phyloP scores from a whole-genome alignment of 169 alveolate species.

The Besnoitia besnoiti region DNA sequence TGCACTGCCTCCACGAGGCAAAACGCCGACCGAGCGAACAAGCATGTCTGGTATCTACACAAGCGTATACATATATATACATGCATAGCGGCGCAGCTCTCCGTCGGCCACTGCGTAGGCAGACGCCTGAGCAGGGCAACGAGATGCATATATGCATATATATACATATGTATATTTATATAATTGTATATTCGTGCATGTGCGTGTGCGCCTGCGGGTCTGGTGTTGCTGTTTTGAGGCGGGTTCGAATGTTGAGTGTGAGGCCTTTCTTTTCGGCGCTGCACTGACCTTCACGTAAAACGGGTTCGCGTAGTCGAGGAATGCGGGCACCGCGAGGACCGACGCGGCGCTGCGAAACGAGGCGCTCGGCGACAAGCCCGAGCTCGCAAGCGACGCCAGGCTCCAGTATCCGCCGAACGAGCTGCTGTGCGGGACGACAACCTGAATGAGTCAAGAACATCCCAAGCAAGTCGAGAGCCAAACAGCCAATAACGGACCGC shows the following conservation, averaged over 20 bases:
- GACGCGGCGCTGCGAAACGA: neutral
- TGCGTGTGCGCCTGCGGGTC: neutral
- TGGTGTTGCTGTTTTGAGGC: neutral
- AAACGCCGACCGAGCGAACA: too few relatives aligned
- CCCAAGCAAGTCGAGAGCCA: too few relatives aligned
- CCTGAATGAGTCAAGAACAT: constrained; percentile 56
- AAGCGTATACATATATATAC: neutral
- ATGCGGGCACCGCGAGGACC: neutral
- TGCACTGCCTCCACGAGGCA: too few relatives aligned
- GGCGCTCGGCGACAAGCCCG: neutral
- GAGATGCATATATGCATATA: constrained; percentile 31
- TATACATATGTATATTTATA: too few relatives aligned
- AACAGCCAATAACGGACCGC: too few relatives aligned
- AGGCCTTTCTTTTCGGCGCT: neutral
- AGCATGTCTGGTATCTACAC: too few relatives aligned
- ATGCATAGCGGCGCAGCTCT: constrained; percentile 11
- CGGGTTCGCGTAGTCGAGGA: constrained; percentile 81
- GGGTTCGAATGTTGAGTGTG: neutral
- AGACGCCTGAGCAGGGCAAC: constrained; percentile 13
- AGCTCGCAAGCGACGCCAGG: neutral
- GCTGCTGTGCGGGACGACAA: constrained; percentile 38
- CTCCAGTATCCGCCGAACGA: constrained; percentile 37
- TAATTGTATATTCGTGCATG: neutral
- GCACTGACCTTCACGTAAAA: constrained; percentile 77
- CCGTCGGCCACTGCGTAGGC: neutral